phyloP scores from a whole-genome alignment of 1,284 basidiomycete species.

The Microbotryum scabiosae region DNA sequence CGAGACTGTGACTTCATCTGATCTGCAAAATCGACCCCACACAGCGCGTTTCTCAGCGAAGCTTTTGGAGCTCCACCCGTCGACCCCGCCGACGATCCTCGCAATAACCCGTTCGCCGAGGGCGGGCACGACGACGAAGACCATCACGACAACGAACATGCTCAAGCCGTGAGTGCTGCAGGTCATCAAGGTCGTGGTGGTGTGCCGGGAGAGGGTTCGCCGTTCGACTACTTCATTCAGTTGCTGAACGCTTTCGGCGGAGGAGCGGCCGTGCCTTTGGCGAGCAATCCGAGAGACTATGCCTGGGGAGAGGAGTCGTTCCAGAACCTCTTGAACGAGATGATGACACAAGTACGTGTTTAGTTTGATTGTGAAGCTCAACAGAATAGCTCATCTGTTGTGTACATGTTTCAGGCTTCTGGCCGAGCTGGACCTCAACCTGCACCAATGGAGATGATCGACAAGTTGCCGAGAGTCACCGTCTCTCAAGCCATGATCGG shows the following conservation, averaged over 20 bases:
- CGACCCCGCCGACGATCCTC: constrained; percentile 23
- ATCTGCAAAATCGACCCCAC: neutral
- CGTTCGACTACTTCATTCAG: constrained; percentile 11
- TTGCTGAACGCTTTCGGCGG: constrained; percentile 13
- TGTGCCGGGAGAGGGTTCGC: neutral
- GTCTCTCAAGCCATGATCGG: constrained; percentile 53
- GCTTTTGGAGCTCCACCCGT: constrained; percentile 16
- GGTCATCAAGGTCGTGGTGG: neutral
- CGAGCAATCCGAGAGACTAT: constrained; percentile 19
- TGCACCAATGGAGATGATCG: constrained; percentile 60
- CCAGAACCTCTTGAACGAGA: constrained; percentile 24
- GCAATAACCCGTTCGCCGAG: constrained; percentile 30
- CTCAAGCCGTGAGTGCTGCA: neutral
- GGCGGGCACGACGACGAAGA: constrained; percentile 11
- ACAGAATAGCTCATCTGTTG: too few relatives aligned
- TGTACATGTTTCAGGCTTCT: constrained; percentile 46
- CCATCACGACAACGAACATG: neutral
- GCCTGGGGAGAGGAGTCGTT: constrained; percentile 23
- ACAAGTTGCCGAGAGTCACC: constrained; percentile 54
- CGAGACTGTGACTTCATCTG: neutral
- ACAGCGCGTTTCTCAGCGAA: constrained; percentile 22
- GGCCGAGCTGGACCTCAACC: constrained; percentile 55
- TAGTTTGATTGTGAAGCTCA: neutral
- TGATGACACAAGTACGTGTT: constrained; percentile 25
- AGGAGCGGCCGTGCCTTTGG: neutral